These are phyloP conservation scores for Firmiana major DNA, from an alignment of 345 rosid species.

Conservation along the genomic window DNA sequence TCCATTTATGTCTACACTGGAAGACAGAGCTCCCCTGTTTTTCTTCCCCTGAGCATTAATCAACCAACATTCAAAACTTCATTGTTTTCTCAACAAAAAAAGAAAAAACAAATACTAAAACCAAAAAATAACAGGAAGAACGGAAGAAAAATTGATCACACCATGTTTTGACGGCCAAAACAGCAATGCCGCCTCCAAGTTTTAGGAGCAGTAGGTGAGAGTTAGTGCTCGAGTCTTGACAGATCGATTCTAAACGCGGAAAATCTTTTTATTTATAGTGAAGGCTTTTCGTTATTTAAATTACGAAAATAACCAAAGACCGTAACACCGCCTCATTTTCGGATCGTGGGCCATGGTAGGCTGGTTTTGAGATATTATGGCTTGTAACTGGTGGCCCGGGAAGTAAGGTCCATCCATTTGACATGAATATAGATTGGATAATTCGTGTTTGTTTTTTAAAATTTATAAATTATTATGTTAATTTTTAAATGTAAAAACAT, in stretches of 20 bases:
- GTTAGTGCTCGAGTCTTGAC: background rate
- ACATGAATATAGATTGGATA: background rate
- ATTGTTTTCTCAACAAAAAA: background rate
- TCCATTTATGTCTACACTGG: background rate
- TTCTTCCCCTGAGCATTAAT: background rate
- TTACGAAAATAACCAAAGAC: background rate
- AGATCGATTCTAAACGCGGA: background rate
- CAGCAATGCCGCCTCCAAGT: background rate
- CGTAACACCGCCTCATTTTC: background rate
- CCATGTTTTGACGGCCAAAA: background rate
- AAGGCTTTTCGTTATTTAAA: background rate
- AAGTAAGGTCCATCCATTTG: background rate
- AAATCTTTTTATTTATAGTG: no score
- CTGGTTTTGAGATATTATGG: background rate
- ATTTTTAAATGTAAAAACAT: no score
- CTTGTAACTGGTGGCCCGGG: background rate
- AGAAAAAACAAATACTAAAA: background rate
- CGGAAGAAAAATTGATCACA: background rate
- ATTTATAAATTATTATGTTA: no score
- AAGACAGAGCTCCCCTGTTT: background rate
- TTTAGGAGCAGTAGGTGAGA: background rate
- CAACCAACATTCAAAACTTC: background rate
- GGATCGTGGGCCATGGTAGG: background rate
- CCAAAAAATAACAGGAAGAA: background rate
- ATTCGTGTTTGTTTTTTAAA: no score